These are phyloP conservation scores for Trichoderma sp. DNA, from an alignment of 2,329 filamentous ascomycete species.

Conservation along the genomic window DNA sequence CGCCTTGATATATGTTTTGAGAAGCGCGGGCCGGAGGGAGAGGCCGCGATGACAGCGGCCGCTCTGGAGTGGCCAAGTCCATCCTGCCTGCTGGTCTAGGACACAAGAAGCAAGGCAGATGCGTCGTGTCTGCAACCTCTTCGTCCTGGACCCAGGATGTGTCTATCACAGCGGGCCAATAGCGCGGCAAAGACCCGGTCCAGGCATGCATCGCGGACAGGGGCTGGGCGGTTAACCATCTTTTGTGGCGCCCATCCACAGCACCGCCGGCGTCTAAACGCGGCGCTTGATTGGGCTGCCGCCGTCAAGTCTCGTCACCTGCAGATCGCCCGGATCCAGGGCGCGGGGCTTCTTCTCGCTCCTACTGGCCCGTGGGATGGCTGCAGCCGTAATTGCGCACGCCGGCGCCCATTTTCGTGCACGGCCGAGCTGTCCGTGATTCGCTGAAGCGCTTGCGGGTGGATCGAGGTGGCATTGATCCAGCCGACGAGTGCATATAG, in stretches of 20 bases:
- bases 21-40: constrained; percentile 14
- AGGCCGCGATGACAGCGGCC: constrained; percentile 3
- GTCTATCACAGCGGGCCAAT: constrained; percentile 20
- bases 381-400: constrained; percentile 18
- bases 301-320: constrained; percentile 23
- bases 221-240: constrained; percentile 25
- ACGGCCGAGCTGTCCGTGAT: constrained; percentile 9
- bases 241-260: constrained; percentile 21
- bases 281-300: constrained; percentile 30
- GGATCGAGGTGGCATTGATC: constrained; percentile 7
- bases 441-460: constrained; percentile 21
- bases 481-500: constrained; percentile 18
- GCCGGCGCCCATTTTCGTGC: constrained; percentile 11
- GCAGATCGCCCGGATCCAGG: constrained; percentile 16
- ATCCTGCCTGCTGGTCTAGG: constrained; percentile 6
- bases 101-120: constrained; percentile 6
- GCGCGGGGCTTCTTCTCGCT: constrained; percentile 14
- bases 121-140: constrained; percentile 7
- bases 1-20: constrained; percentile 25
- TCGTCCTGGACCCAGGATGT: not conserved
- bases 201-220: constrained; percentile 15
- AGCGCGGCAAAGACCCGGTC: constrained; percentile 14
- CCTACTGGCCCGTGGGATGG: constrained; percentile 15
- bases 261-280: constrained; percentile 31
- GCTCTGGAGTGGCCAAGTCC: not conserved